Evolutionary conservation across 257 asterid species (phyloP).

Genomic region (Gardenia jasminoides): DNA sequence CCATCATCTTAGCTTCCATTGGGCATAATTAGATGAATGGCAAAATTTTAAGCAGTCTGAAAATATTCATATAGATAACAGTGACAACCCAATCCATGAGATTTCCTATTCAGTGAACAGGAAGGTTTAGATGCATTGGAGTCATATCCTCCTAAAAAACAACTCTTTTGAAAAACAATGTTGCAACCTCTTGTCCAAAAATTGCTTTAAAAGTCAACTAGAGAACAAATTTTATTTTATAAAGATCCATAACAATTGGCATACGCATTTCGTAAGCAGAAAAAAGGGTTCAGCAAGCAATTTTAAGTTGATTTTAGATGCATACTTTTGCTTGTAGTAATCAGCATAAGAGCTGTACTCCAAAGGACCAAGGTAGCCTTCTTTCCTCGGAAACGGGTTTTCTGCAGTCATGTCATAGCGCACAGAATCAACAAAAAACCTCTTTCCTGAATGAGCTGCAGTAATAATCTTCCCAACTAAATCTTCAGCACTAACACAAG

Average conservation of each 20-base stretch:
- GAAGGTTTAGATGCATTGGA: neutral
- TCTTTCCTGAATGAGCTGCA: slow-evolving; percentile 98
- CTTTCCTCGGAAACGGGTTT: slow-evolving; percentile 95
- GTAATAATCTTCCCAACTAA: slow-evolving; percentile 83
- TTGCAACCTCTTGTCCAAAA: neutral
- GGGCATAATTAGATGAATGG: neutral
- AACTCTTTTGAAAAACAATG: neutral
- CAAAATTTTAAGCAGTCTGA: neutral
- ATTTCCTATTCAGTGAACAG: neutral
- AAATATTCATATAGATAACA: neutral
- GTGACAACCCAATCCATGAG: neutral
- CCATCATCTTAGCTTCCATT: neutral
- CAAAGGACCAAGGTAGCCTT: slow-evolving; percentile 97
- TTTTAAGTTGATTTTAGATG: slow-evolving; percentile 11
- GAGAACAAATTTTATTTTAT: neutral
- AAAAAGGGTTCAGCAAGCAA: slow-evolving; percentile 11
- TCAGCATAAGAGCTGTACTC: slow-evolving; percentile 97
- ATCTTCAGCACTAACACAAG: slow-evolving; percentile 57
- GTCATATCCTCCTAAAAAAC: neutral
- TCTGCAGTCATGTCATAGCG: slow-evolving; percentile 93
- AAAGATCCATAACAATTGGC: neutral
- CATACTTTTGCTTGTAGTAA: slow-evolving; percentile 96
- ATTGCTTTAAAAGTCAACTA: neutral
- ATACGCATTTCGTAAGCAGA: slow-evolving; percentile 13
- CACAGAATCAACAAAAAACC: slow-evolving; percentile 94